These are phyloP conservation scores for Drechslerella coelobrocha DNA, from an alignment of 2,329 filamentous ascomycete genomes.

Conservation along the genomic window DNA sequence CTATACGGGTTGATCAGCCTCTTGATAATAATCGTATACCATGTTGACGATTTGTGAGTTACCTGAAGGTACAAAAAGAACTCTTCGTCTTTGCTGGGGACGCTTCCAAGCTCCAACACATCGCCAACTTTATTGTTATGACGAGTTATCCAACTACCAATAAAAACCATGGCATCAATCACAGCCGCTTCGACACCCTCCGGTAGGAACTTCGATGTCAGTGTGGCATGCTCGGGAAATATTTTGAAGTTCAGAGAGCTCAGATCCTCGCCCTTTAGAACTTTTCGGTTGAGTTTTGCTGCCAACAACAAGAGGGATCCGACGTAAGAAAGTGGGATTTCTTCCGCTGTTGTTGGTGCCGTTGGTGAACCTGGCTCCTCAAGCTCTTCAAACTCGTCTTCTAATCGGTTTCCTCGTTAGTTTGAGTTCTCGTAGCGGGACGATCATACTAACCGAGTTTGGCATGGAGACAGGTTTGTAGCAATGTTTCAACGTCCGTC, in stretches of 20 bases:
- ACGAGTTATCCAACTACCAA: conserved; percentile 53
- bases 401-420: conserved; percentile 6
- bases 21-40: not conserved
- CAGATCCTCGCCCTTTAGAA: conserved; percentile 31
- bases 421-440: not conserved
- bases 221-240: conserved; percentile 54
- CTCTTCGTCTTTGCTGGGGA: conserved; percentile 42
- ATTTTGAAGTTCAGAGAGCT: conserved; percentile 39
- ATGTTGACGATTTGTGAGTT: not conserved
- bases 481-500: conserved; percentile 37
- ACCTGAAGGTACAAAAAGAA: conserved; percentile 55
- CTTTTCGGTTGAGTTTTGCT: conserved; percentile 50
- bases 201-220: conserved; percentile 53
- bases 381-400: conserved; percentile 12
- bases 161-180: conserved; percentile 54
- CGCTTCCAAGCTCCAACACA: conserved; percentile 33
- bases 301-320: conserved; percentile 55
- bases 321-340: conserved; percentile 55
- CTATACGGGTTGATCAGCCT: conserved; percentile 9
- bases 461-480: conserved; percentile 36
- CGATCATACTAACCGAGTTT: conserved; percentile 13
- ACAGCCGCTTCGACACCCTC: conserved; percentile 52
- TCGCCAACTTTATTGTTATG: conserved; percentile 51
- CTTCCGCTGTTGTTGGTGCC: conserved; percentile 53
- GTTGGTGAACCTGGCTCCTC: conserved; percentile 38